A percentile compares a stretch with the other conserved stretches of the same genome.
Conservation (phyloP, 805 yeast species). For the Candida fluviatilis region DNA sequence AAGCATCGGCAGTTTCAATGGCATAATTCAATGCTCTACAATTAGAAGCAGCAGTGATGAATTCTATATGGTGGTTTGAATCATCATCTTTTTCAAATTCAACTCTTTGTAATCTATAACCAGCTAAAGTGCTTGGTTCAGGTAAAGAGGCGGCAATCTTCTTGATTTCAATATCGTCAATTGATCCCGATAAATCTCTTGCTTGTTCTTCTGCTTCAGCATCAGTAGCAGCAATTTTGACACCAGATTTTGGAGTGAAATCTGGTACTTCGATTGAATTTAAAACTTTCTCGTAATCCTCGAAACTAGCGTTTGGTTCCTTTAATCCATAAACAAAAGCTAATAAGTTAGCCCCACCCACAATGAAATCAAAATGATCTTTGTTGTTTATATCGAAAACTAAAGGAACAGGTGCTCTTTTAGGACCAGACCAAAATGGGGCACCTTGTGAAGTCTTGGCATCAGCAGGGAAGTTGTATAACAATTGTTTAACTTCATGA, state of each 20-base stretch:
- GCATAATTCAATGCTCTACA: constrained; percentile 90
- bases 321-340: constrained; percentile 89
- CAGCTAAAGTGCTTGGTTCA: constrained; percentile 81
- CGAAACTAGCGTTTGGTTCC: constrained; percentile 59
- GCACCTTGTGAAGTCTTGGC: constrained; percentile 87
- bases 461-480: constrained; percentile 93
- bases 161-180: constrained; percentile 63
- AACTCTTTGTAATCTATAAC: constrained; percentile 81
- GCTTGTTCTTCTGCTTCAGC: constrained; percentile 87
- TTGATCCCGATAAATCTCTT: constrained; percentile 26
- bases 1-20: constrained; percentile 83
- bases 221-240: constrained; percentile 80
- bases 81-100: constrained; percentile 99
- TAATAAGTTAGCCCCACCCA: constrained; percentile 86
- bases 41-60: constrained; percentile 93
- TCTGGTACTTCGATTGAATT: constrained; percentile 40
- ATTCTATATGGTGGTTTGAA: constrained; percentile 92
- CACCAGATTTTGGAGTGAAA: constrained; percentile 70
- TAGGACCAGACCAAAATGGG: constrained; percentile 97
- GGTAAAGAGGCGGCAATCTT: constrained; percentile 77
- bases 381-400: constrained; percentile 68
- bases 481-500: constrained; percentile 83
- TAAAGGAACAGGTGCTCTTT: constrained; percentile 91
- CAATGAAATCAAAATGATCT: constrained; percentile 78
- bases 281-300: constrained; percentile 53